Base-by-base conservation (phyloP, 768 basidiomycete species). In the Lentinula sp. region DNA sequence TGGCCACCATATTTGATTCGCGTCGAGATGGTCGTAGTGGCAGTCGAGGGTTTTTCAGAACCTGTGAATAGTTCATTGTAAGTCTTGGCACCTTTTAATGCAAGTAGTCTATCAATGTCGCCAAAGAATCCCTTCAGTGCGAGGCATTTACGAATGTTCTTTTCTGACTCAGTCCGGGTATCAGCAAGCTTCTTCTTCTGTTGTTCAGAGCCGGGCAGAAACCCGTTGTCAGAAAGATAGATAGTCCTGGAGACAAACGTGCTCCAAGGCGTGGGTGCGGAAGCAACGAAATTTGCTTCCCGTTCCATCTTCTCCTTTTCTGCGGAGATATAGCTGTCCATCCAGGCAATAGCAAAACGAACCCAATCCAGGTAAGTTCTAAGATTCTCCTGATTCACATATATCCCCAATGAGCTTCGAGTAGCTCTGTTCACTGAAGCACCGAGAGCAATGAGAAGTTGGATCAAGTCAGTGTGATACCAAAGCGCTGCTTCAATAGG, bases 21-120 rank as follows among this genome's bases (percentile, higher is more conserved):
- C 15, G 11, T 52, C 51, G 32, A 13, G 8, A 65, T 57, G n/a
- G 13, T 43, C 42, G 68, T 66, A 8, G 56, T 48, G 18, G 61
- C 62, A 4, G 62, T 64, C 18, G 65, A 65, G 16, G 63, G 61
- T 13, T 65, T 61, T 34, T 52, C 49, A 5, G 48, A 16, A 11
- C 69, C 66, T 0, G 77, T 72, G 60, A 75, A 74, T 21, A 79
- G 55, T 35, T 78, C 79, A 5, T 68, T 67, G 77, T 79, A 80
- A 0, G 75, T 68, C 63, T 80, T 80, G 16, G 80, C 79, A 1
- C 71, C 73, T 45, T 69, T 67, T 8, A 71, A 68, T 6, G 65
- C 60, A 11, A 80, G 73, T 2, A 73, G 51, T 15, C 61, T 64
- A 60, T 76, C 69, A 8, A 76, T 65, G 52, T 77, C 76, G 11